Evolutionary conservation across 345 rosid genomes (phyloP), one percentile per base, ranked within the genome.

Genomic region (Eutrema japonicum): DNA sequence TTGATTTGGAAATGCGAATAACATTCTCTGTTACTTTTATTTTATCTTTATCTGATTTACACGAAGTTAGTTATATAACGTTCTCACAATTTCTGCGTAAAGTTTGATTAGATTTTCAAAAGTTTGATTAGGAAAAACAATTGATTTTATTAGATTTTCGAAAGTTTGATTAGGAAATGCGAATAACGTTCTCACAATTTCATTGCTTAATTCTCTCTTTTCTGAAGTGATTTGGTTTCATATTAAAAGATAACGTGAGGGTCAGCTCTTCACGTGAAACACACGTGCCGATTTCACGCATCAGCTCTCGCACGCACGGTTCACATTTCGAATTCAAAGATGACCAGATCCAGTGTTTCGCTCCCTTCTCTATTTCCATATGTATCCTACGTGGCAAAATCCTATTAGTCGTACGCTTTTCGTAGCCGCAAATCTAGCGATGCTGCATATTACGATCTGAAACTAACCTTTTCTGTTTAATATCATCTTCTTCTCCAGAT

Each of bases 371-470:
- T 64, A 2, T 38, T 22, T 3, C 11, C 27, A 13, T 57, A 64
- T 42, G 5, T 37, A 5, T 35, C 69, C 2, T 18, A 75, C 74
- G 80, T 77, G 80, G 66, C 76, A 12, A 0, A 43, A 33, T 50
- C 38, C 5, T 1, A 37, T 49, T 33, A 51, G 64, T 71, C 66
- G 8, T n/a, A 71, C 64, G 32, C 80, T 71, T 77, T 77, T 71
- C 73, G 68, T 77, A 71, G 57, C 63, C 80, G 68, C 72, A 71
- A 77, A 71, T 71, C 72, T 77, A 71, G 63, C 33, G 56, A 56
- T 58, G 18, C 18, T 18, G 18, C 18, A 18, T 18, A 18, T 18
- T 18, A 18, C 18, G 18, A 18, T 18, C 18, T 18, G 18, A 18
- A 72, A 42, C 68, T 6, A 13, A 53, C 71, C 71, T 51, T 49